Base-by-base conservation (phyloP, 1,139 yeast species). In the Blastobotrys petasosporus region DNA sequence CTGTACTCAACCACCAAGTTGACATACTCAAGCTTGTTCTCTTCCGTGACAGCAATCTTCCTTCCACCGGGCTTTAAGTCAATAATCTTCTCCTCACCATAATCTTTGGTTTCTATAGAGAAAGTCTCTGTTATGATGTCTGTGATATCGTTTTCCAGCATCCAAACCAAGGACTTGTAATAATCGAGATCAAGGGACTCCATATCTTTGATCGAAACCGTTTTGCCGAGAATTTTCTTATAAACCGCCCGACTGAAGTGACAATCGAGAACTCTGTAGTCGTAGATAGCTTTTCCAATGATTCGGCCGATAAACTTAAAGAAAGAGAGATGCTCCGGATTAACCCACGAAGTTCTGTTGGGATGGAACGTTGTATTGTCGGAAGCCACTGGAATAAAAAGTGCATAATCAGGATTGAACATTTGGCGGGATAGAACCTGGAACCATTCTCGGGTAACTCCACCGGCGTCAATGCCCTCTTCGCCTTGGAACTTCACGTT, bases 381-480 rank as follows among this genome's bases (percentile, higher is more conserved):
- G 1, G 95, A 79, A 0, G 95, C 87, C 44, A 88, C 95, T 0
- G 98, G 97, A 0, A 85, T 75, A 62, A 92, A 94, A 50, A 94
- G 69, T 0, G 97, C 97, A 68, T 90, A 90, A 59, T 88, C 96
- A 0, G 98, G 95, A 61, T 92, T 90, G 67, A 92, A 88, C 86
- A 94, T 90, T 65, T 92, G 97, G 51, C 97, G 74, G 0, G 97
- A 83, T 48, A 94, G 68, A 8, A 90, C 95, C 62, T 88, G 97
- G 60, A 83, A 90, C 98, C 98, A 94, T 64, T 94, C 99, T 59
- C 98, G 74, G 0, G 97, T 87, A 17, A 94, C 83, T 44, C 99
- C 99, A 56, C 99, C 99, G 2, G 97, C 98, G 72, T 94, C 99
- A 42, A 92, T 86, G 55, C 98, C 99, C 49, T 85, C 85, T 63